Base-by-base conservation (phyloP, 208 protist species). In the Trypanosoma avium region DNA sequence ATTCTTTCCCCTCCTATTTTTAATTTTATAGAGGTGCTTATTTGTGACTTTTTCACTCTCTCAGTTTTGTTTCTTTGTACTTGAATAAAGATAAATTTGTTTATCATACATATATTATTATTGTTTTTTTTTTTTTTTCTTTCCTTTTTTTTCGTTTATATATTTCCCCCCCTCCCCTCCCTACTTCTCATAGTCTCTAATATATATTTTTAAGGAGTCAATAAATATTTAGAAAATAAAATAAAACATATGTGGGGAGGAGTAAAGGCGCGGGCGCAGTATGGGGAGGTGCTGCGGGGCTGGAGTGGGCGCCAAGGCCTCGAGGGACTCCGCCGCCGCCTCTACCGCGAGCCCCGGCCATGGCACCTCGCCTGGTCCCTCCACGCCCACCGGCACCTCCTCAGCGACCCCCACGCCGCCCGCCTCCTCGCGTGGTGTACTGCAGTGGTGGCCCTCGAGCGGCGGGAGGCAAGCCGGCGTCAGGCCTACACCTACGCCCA, bases 401-500 rank as follows among this genome's bases (percentile, higher is more conserved):
- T 96, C 40, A 75, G 86, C 33, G 90, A 96, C 53, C 75, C 84
- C 61, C 82, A 93, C 72, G 85, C 82, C 50, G 84, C 84, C 38
- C 77, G 85, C 4, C 70, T 96, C 12, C 62, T 93, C 12, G 74
- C 85, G 22, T 96, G 90, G 87, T 86, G 86, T 54, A 79, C 84
- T 15, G 75, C 83, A 12, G 61, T 93, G 3, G 74, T 93, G 45
- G 64, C 81, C 29, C 73, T 96, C 8, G 74, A 73, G 9, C 60
- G 59, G 19, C 79, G 62, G 10, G 32, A 43, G 1, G 55, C 61
- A 6, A 32, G 35, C 6, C 88, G 85, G 55, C 49, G 74, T 33
- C 72, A 92, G 63, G 86, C 85, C 21, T 96, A 96, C 78, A 73
- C 70, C 26, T 93, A 92, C 62, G 67, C 81, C 19, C 90, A 96